Evolutionary conservation across 2,329 filamentous ascomycete genomes (phyloP).

Genomic region (Capronia epimyces): DNA sequence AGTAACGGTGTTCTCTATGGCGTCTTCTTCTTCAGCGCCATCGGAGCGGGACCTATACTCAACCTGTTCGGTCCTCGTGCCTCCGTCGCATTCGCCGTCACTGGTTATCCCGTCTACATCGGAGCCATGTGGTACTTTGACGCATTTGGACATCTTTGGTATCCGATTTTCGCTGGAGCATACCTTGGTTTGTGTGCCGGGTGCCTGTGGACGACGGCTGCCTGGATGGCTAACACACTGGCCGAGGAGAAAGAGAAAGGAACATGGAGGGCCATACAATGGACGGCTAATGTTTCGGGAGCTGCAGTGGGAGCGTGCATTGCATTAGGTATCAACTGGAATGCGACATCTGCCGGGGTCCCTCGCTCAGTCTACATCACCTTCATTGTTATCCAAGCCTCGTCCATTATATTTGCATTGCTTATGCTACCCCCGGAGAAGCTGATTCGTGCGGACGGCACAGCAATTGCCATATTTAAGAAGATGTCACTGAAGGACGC

Average conservation of each 20-base stretch:
- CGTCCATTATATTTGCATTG: neutral
- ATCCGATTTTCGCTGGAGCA: constrained; percentile 2
- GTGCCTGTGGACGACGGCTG: constrained; percentile 6
- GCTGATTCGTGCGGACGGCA: neutral
- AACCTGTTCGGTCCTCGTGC: constrained; percentile 4
- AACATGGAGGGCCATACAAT: constrained; percentile 2
- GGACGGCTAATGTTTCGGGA: constrained; percentile 2
- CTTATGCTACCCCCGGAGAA: neutral
- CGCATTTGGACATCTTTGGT: neutral
- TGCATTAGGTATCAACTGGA: constrained; percentile 3
- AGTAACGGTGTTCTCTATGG: constrained; percentile 6
- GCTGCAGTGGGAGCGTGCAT: constrained; percentile 1
- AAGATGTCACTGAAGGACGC: neutral
- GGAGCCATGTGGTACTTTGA: constrained; percentile 9
- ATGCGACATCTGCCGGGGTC: neutral
- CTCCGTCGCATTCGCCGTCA: neutral
- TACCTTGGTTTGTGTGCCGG: constrained; percentile 1
- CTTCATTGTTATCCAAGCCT: constrained; percentile 1
- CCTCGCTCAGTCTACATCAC: constrained; percentile 3
- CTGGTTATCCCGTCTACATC: constrained; percentile 5
- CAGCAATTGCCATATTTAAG: neutral
- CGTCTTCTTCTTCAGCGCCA: neutral
- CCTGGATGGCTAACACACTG: neutral
- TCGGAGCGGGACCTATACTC: neutral
- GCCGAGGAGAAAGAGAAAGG: constrained; percentile 7